Evolutionary conservation across 768 basidiomycete genomes (phyloP), one percentile per base, ranked within the genome.

Genomic region (Russula griseocarnosa): DNA sequence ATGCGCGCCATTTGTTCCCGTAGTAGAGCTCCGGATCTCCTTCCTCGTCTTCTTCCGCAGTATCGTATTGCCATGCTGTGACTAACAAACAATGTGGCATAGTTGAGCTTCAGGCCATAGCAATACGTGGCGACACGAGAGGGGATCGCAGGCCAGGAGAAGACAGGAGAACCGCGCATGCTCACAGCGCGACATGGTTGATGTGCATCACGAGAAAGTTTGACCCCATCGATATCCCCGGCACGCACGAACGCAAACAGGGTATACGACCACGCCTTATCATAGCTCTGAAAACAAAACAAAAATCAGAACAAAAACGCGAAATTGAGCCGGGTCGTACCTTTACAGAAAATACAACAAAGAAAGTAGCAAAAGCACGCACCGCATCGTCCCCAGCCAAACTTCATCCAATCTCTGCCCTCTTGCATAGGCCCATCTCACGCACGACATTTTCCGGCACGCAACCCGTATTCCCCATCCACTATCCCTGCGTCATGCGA

Each of bases 111-210:
- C 1, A 32, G 2, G 28, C 3, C 2, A 55, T 34, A 60, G 34
- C 61, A 8, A 66, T 16, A 58, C 6, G 30, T 5, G 30, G 6
- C 30, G 30, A 5, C 0, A 10, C 2, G 10, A 30, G 6, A 30
- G 36, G 10, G 75, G 28, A 94, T 80, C 0, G 83, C 82, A 51
- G 79, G 78, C 88, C 92, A 94, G 34, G 81, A 79, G 70, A 92
- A 95, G 22, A 93, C 73, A 32, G 85, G 74, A 1, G 90, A 88
- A 1, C 96, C 96, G 7, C 90, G 86, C 49, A 98, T 83, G 60
- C 86, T 90, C 1, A 94, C 93, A 2, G 93, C 92, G 26, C 94
- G 81, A 95, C 95, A 98, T 0, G 92, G 89, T 67, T 95, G 91
- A 66, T 93, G 87, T 0, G 89, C 88, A 69, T 84, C 85, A 67